Evolutionary conservation across 257 asterid genomes (phyloP).

Genomic region (Verbascum thapsus): DNA sequence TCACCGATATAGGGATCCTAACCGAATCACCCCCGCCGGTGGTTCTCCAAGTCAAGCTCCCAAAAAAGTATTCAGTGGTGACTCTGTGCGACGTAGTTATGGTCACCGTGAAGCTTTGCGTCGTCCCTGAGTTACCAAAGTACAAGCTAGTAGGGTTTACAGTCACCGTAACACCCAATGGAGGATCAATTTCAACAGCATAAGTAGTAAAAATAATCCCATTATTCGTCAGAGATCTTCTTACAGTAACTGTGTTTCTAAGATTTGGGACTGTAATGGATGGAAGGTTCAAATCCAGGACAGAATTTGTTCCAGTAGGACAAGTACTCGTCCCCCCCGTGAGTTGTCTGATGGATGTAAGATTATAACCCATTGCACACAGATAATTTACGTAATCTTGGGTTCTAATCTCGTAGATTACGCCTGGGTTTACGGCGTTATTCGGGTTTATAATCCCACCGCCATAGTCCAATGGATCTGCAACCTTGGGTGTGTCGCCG

Average conservation of each 20-base stretch:
- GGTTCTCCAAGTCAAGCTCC: constrained; percentile 45
- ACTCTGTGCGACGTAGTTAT: constrained; percentile 19
- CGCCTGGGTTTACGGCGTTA: constrained; percentile 35
- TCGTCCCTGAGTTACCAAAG: constrained; percentile 30
- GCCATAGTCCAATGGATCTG: constrained; percentile 40
- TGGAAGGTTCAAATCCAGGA: constrained; percentile 46
- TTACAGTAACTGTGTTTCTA: constrained; percentile 8
- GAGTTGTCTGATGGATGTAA: constrained; percentile 18
- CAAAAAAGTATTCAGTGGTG: constrained; percentile 36
- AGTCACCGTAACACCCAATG: constrained; percentile 28
- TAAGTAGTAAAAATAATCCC: constrained; percentile 37
- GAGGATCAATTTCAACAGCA: constrained; percentile 27
- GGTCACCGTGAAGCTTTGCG: constrained; percentile 28
- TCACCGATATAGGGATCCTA: constrained; percentile 40
- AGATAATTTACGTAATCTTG: constrained; percentile 39
- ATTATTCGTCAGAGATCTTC: constrained; percentile 40
- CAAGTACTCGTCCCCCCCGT: constrained; percentile 26
- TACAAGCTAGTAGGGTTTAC: constrained; percentile 38
- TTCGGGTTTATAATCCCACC: constrained; percentile 38
- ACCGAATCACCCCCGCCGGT: constrained; percentile 24
- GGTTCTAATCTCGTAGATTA: constrained; percentile 36
- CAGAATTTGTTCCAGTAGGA: constrained; percentile 2
- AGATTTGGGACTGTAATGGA: constrained; percentile 40
- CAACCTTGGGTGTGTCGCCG: constrained; percentile 25
- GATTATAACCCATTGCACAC: constrained; percentile 37